Evolutionary conservation across 192 early-diverging fungal genomes (phyloP).

Genomic region (Diversispora eburnea): DNA sequence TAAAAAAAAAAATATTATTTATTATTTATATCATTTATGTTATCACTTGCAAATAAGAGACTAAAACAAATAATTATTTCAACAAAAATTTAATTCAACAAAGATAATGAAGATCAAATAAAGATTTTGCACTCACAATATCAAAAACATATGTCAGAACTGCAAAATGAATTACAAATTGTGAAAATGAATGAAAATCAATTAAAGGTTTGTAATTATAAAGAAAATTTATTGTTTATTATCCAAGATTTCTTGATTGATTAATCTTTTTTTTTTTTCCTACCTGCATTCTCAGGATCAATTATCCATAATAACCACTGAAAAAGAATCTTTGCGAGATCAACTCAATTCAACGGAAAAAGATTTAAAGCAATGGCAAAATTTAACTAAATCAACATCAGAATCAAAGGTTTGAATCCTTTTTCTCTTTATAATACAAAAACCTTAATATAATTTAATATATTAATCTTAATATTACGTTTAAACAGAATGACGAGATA

Average conservation of each 20-base stretch:
- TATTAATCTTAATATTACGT: not conserved
- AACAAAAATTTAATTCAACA: too few species aligned
- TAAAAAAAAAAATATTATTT: not conserved
- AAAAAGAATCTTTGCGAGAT: not conserved
- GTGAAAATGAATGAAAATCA: not conserved
- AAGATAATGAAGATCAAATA: not conserved
- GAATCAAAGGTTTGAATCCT: not conserved
- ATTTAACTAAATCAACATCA: not conserved
- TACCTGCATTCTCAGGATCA: not conserved
- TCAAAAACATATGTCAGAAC: not conserved
- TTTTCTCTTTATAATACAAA: not conserved
- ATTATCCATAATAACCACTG: not conserved
- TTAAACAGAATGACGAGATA: not conserved
- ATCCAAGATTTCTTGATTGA: not conserved
- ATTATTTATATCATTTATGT: not conserved
- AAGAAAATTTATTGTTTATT: not conserved
- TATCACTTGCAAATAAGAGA: not conserved
- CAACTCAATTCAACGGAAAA: not conserved
- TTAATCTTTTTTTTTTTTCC: not conserved
- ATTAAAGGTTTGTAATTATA: not conserved
- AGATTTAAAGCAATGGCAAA: slow-evolving; percentile 8
- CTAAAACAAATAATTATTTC: not conserved
- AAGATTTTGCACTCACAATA: not conserved
- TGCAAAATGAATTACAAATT: slow-evolving; percentile 7
- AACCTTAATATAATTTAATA: not conserved